A percentile compares a stretch with the other conserved stretches of the same genome.
Conservation (phyloP, 2,329 filamentous ascomycete species). For the Nannizziopsis barbatae region DNA sequence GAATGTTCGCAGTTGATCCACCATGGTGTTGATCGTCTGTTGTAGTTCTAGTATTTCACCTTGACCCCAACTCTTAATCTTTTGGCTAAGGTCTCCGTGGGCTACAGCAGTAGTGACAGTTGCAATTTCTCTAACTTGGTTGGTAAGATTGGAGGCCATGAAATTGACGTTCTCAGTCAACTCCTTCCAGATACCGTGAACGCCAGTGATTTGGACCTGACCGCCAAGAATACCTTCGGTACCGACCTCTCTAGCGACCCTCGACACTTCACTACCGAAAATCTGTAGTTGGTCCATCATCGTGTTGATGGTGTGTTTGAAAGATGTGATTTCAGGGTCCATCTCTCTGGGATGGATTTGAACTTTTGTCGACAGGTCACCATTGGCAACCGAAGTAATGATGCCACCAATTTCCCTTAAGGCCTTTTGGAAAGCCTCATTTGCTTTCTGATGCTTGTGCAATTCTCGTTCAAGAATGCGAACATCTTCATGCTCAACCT, state of each 20-base stretch:
- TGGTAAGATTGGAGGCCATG: conserved; percentile 71
- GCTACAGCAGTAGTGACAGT: conserved; percentile 75
- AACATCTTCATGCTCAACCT: conserved; percentile 78
- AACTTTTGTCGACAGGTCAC: conserved; percentile 93
- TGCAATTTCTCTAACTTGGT: conserved; percentile 76
- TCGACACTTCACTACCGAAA: conserved; percentile 91
- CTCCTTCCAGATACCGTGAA: conserved; percentile 96
- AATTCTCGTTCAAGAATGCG: conserved; percentile 83
- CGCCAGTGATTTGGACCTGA: conserved; percentile 84
- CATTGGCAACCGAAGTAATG: conserved; percentile 87
- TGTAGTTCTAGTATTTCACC: conserved; percentile 75
- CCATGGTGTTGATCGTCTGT: conserved; percentile 83
- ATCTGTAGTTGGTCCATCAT: conserved; percentile 98
- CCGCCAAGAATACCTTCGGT: conserved; percentile 90
- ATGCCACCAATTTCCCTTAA: conserved; percentile 94
- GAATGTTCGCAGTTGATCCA: conserved; percentile 72
- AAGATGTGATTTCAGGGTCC: conserved; percentile 95
- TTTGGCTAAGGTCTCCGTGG: conserved; percentile 71
- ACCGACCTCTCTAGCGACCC: conserved; percentile 87
- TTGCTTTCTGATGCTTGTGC: conserved; percentile 94
- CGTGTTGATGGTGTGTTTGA: conserved; percentile 96
- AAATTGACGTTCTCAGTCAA: conserved; percentile 82
- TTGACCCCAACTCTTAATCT: conserved; percentile 68
- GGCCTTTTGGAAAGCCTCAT: conserved; percentile 96
- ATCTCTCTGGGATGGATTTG: conserved; percentile 92